These are phyloP conservation scores for Solanum hybrid DNA, from an alignment of 305 asterid genomes.

Conservation along the genomic window DNA sequence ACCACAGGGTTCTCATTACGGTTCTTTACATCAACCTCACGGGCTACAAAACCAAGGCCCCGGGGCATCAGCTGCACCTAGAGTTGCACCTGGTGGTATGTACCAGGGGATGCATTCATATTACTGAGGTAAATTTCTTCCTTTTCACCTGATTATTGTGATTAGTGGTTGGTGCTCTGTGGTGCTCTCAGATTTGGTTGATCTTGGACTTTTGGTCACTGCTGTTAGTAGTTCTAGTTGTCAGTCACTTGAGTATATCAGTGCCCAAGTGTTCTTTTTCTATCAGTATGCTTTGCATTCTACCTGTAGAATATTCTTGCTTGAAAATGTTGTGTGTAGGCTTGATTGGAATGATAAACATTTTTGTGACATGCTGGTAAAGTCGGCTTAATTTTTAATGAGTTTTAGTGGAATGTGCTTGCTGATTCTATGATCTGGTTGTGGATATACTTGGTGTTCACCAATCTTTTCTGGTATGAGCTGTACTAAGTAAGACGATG, in stretches of 20 bases:
- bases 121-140: conserved; percentile 51
- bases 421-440: not conserved
- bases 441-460: not conserved
- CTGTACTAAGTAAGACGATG: not conserved
- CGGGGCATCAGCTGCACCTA: conserved; percentile 42
- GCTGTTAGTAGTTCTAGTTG: not conserved
- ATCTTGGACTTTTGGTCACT: not conserved
- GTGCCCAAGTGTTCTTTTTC: not conserved
- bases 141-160: not conserved
- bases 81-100: conserved; percentile 60
- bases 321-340: not conserved
- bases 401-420: not conserved
- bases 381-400: not conserved
- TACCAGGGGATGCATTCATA: conserved; percentile 65
- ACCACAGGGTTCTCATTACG: conserved; percentile 39
- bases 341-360: not conserved
- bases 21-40: conserved; percentile 46
- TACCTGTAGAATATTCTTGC: not conserved
- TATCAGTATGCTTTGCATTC: not conserved
- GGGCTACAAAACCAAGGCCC: conserved; percentile 48
- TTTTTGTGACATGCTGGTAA: not conserved
- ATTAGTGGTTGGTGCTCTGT: not conserved
- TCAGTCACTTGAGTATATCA: not conserved
- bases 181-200: not conserved
- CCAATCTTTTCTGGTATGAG: not conserved